Base-by-base conservation (phyloP, 805 yeast genomes). In the Torulaspora quercuum region DNA sequence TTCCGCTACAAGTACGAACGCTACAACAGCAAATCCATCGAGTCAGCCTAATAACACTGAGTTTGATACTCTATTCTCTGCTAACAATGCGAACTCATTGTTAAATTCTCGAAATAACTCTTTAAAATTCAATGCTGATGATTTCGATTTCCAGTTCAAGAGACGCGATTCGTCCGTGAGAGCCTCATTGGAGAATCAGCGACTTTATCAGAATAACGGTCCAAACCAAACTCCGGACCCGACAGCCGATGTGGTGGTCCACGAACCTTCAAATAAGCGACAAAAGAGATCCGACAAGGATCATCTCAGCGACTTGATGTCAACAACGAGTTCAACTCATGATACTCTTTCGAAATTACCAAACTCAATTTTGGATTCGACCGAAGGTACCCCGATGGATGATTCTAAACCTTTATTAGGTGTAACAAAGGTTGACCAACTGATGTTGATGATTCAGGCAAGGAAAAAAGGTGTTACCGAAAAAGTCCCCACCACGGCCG, bases 371-470 rank as follows among this genome's bases (percentile, higher is more conserved):
- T 52, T 68, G 25, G 68, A 73, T 12, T 65, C 76, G 6, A 73
- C 71, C 0, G 74, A 69, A 39, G 74, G 70, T 33, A 23, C 41
- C 61, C 68, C 29, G 63, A 65, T 37, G 13, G 83, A 78, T 29
- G 84, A 79, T 48, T 80, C 82, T 1, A 64, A 84, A 34, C 86
- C 88, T 3, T 63, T 81, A 14, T 59, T 86, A 5, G 95, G 95
- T 2, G 87, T 89, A 3, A 89, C 95, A 0, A 84, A 84, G 54
- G 85, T 89, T 17, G 97, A 89, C 62, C 94, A 82, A 52, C 66
- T 89, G 52, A 87, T 89, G 96, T 68, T 89, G 32, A 84, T 87
- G 24, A 82, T 89, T 36, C 95, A 89, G 59, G 95, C 95, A 0
- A 72, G 95, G 34, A 83, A 82, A 42, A 82, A 83, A 46, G 84